Percentiles rank a stretch among this genome's conserved stretches.
These are phyloP conservation scores for Solanum pinnatisectum DNA, from an alignment of 257 asterid genomes.

Conservation along the genomic window DNA sequence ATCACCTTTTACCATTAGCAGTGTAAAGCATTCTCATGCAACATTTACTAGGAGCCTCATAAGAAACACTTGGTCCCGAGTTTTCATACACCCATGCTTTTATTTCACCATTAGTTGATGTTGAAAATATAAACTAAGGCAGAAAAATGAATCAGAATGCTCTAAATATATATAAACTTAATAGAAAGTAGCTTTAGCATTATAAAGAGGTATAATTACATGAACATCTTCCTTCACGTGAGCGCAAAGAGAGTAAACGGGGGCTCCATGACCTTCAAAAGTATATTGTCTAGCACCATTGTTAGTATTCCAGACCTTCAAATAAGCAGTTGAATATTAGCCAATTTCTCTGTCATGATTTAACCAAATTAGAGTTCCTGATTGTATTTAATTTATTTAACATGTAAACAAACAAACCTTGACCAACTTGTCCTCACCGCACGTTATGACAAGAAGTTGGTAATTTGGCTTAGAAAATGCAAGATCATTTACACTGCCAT, in stretches of 20 bases:
- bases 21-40: constrained; percentile 55
- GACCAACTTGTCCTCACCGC: constrained; percentile 75
- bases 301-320: constrained; percentile 57
- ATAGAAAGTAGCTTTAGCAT: not conserved
- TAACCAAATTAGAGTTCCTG: not conserved
- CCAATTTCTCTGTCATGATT: not conserved
- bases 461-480: constrained; percentile 45
- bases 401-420: constrained; percentile 37
- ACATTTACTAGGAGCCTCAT: constrained; percentile 42
- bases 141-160: not conserved
- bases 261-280: constrained; percentile 55
- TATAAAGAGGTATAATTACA: constrained; percentile 18
- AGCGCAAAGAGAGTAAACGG: constrained; percentile 69
- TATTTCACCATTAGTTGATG: constrained; percentile 62
- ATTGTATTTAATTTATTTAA: not conserved
- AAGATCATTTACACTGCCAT: constrained; percentile 60
- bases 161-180: not conserved
- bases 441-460: constrained; percentile 42
- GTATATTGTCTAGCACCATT: constrained; percentile 50
- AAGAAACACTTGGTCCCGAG: constrained; percentile 30
- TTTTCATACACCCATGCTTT: constrained; percentile 57
- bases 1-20: constrained; percentile 50
- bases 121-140: constrained; percentile 49
- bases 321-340: not conserved
- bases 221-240: constrained; percentile 31